These are phyloP conservation scores for Plantago ovata DNA, from an alignment of 257 asterid genomes.

Conservation along the genomic window DNA sequence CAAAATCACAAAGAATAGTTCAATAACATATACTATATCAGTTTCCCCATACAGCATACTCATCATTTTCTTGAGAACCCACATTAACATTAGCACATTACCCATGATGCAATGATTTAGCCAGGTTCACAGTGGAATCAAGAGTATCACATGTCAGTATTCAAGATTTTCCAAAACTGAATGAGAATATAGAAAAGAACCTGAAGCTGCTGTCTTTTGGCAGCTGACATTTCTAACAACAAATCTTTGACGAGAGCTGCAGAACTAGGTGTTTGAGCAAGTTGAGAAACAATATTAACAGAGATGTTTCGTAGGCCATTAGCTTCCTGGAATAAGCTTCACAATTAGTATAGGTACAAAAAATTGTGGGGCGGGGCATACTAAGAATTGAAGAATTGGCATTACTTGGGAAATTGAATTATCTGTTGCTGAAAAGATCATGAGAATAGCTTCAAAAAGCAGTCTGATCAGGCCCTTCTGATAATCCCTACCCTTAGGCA, in stretches of 20 bases:
- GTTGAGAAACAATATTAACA: constrained; percentile 78
- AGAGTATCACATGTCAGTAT: background rate
- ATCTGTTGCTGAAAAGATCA: constrained; percentile 56
- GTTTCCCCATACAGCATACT: no score
- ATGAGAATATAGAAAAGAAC: constrained; percentile 35
- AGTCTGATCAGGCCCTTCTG: constrained; percentile 67
- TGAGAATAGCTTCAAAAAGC: constrained; percentile 73
- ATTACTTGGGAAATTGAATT: constrained; percentile 60
- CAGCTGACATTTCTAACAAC: constrained; percentile 70
- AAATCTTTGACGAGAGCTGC: constrained; percentile 71
- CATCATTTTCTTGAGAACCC: constrained; percentile 6
- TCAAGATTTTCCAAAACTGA: background rate
- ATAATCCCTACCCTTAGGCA: constrained; percentile 50
- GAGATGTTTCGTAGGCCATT: constrained; percentile 54
- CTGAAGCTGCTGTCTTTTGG: constrained; percentile 84
- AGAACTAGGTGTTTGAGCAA: constrained; percentile 79
- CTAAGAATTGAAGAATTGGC: constrained; percentile 9
- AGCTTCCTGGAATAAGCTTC: constrained; percentile 52
- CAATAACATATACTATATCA: background rate
- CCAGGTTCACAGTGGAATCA: constrained; percentile 5
- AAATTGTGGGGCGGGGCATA: background rate
- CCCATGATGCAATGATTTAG: background rate
- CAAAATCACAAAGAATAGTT: background rate
- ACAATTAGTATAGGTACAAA: constrained; percentile 21
- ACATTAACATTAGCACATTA: no score